Evolutionary conservation across 495 filamentous ascomycete genomes (phyloP).

Genomic region (Jackrogersella multiformis): DNA sequence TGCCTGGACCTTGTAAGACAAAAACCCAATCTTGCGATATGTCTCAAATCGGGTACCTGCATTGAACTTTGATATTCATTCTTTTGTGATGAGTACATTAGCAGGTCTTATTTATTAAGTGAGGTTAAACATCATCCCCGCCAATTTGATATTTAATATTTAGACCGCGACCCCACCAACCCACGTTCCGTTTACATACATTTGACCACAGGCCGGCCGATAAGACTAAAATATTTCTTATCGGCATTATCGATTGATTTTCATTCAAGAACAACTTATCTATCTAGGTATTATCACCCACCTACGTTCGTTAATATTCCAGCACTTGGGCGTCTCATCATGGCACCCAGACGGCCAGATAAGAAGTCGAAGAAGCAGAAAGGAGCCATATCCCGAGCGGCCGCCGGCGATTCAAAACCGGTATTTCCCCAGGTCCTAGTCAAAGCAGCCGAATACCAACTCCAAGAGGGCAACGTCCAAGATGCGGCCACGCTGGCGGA

Average conservation of each 20-base stretch:
- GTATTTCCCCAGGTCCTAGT: slow-evolving; percentile 60
- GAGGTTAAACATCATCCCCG: background rate
- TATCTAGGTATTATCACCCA: background rate
- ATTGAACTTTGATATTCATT: background rate
- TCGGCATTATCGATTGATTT: slow-evolving; percentile 37
- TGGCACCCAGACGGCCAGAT: slow-evolving; percentile 58
- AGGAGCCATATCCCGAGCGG: slow-evolving; percentile 40
- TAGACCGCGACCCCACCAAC: background rate
- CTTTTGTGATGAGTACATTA: background rate
- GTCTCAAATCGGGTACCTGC: background rate
- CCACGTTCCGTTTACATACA: slow-evolving; percentile 7
- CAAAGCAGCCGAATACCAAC: slow-evolving; percentile 70
- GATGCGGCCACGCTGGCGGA: slow-evolving; percentile 73
- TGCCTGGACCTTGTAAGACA: background rate
- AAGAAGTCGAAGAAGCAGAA: slow-evolving; percentile 52
- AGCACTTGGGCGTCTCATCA: slow-evolving; percentile 22
- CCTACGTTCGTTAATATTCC: slow-evolving; percentile 1
- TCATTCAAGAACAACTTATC: slow-evolving; percentile 4
- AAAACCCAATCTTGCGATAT: background rate
- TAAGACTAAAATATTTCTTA: slow-evolving; percentile 43
- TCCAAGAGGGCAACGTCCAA: slow-evolving; percentile 75
- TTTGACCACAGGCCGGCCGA: slow-evolving; percentile 15
- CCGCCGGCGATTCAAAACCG: slow-evolving; percentile 37
- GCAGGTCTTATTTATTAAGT: slow-evolving; percentile 12
- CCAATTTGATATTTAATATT: background rate